Conservation (phyloP, 2,329 filamentous ascomycete genomes). For the Fusarium sp. region DNA sequence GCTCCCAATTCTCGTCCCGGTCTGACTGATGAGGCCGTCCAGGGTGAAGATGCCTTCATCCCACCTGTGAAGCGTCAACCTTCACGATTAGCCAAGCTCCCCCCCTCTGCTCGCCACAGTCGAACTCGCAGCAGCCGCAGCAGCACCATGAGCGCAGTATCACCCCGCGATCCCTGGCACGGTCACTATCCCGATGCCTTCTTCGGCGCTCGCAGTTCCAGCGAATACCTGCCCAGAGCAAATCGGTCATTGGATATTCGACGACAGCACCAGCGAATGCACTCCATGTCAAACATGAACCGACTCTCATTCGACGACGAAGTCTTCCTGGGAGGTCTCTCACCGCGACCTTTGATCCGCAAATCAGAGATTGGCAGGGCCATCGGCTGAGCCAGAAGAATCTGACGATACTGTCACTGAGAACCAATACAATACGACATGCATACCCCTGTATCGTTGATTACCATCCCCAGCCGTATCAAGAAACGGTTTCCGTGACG, state of each 20-base stretch:
- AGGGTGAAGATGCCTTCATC: conserved; percentile 69
- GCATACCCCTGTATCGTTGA: conserved; percentile 17
- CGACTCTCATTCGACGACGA: conserved; percentile 59
- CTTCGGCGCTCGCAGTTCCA: conserved; percentile 45
- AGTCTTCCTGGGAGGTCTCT: conserved; percentile 54
- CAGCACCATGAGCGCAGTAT: conserved; percentile 52
- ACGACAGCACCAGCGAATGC: conserved; percentile 49
- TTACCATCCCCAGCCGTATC: conserved; percentile 22
- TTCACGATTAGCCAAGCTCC: conserved; percentile 63
- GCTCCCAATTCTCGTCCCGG: conserved; percentile 71
- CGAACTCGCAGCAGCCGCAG: conserved; percentile 59
- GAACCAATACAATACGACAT: not conserved
- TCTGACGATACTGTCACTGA: conserved; percentile 7
- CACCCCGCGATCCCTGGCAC: conserved; percentile 54
- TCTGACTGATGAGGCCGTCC: conserved; percentile 68
- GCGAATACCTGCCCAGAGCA: conserved; percentile 42
- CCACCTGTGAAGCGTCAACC: conserved; percentile 61
- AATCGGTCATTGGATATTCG: conserved; percentile 37
- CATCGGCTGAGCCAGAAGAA: conserved; percentile 56
- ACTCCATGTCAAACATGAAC: conserved; percentile 51
- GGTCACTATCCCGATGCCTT: conserved; percentile 47
- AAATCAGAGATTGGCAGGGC: conserved; percentile 62
- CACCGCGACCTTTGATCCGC: conserved; percentile 58
- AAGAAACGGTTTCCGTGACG: conserved; percentile 27
- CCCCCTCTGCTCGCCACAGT: conserved; percentile 48